Base-by-base conservation (phyloP, 768 basidiomycete genomes). In the Hericium rajendrae region DNA sequence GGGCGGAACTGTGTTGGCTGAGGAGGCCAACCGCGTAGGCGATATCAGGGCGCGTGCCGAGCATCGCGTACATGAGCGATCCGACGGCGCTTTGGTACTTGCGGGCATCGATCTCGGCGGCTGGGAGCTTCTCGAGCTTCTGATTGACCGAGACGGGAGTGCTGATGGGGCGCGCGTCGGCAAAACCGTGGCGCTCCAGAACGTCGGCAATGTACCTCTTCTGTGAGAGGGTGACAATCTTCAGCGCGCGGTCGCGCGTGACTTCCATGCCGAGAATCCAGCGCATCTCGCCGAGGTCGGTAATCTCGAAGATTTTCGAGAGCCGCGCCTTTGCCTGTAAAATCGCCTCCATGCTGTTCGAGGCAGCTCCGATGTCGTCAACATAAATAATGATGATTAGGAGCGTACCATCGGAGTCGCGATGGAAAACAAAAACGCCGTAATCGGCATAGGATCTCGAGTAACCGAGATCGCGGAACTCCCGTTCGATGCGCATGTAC, bases 31-130 rank as follows among this genome's bases (percentile, higher is more conserved):
- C 71, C 1, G 69, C 62, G 41, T 61, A 72, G 0, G 70, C 59
- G 24, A 76, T 66, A 43, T 78, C 72, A 0, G 74, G 73, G 0
- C 67, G 60, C 1, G 73, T 72, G 15, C 64, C 49, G 6, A 50
- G 13, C 41, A 43, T 43, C 18, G 41, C 41, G 18, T 26, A 26
- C 26, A 26, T 26, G 2, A 26, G 3, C 3, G 26, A 26, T 2
- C 26, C 26, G 26, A 26, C 26, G 26, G 26, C 26, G 26, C 26
- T 26, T 4, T 26, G 26, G 26, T 26, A 26, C 26, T 26, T 26
- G 26, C 26, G 26, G 2, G 26, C 3, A 3, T 26, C 26, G 26
- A 26, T 26, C 26, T 26, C 26, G 26, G 26, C 26, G 26, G n/a
- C 15, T 13, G 49, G 10, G 32, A 18, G 20, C 46, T 39, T 4